These are phyloP conservation scores for Fusarium nodosum DNA, from an alignment of 2,329 filamentous ascomycete genomes.

Conservation along the genomic window DNA sequence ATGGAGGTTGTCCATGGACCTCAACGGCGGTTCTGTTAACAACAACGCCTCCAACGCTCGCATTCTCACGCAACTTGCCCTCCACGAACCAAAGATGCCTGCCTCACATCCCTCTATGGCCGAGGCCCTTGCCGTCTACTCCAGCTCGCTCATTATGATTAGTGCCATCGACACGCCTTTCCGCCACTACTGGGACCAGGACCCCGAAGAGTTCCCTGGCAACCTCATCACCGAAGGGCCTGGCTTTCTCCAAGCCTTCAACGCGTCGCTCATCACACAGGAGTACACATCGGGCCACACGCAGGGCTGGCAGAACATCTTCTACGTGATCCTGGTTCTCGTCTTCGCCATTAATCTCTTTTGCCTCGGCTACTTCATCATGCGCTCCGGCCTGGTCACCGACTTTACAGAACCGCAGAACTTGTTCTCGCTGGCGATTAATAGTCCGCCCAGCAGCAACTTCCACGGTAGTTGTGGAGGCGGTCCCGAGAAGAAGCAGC, in stretches of 20 bases:
- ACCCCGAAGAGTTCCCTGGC: conserved; percentile 23
- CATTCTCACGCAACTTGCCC: conserved; percentile 67
- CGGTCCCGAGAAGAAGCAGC: conserved; percentile 54
- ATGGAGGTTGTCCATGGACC: conserved; percentile 68
- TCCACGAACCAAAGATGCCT: conserved; percentile 59
- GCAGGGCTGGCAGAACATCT: conserved; percentile 71
- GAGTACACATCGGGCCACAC: conserved; percentile 78
- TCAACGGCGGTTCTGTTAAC: conserved; percentile 68
- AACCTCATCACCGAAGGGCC: conserved; percentile 57
- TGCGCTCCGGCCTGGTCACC: conserved; percentile 72
- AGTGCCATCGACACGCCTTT: conserved; percentile 72
- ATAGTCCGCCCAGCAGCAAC: conserved; percentile 60
- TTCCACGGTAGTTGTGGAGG: conserved; percentile 58
- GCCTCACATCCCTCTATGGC: conserved; percentile 74
- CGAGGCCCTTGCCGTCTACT: conserved; percentile 79
- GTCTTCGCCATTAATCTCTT: conserved; percentile 77
- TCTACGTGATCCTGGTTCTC: conserved; percentile 74
- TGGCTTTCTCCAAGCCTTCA: conserved; percentile 69
- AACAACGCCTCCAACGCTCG: conserved; percentile 71
- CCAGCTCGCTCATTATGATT: conserved; percentile 74
- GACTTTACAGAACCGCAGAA: conserved; percentile 86
- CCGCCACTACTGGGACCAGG: conserved; percentile 67
- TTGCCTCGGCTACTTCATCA: conserved; percentile 72
- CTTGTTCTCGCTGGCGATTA: conserved; percentile 78
- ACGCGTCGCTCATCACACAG: conserved; percentile 72